Evolutionary conservation across 2,329 filamentous ascomycete species (phyloP), one percentile per base, ranked within the genome.

Genomic region (Hymenotorrendiella dingleyae): DNA sequence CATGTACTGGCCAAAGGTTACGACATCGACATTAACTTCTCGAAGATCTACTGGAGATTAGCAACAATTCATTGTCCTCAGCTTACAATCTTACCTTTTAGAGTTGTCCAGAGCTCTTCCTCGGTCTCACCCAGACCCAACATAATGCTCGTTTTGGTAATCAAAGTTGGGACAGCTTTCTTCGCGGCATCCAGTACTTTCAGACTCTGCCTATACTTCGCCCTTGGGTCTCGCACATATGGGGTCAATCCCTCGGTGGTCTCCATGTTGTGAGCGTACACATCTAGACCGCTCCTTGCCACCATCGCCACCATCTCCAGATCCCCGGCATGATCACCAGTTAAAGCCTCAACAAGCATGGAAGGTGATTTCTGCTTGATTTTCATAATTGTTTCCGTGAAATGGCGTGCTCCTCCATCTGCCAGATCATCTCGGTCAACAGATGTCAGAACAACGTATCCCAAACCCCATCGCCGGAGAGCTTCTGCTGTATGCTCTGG

Each of bases 1-100:
- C 93, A 98, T 98, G 71, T 98, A 98, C 71, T 98, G 93, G n/a
- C 93, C 93, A 55, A 98, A 98, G 0, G 93, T 98, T 45, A 98
- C 89, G 10, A 98, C 88, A 56, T 98, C 93, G 34, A 96, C 90
- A 47, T 86, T 72, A 45, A 80, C 76, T 52, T 82, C 82, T 45
- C 93, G 78, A 10, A 98, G 75, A 63, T 94, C 86, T 79, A 46
- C n/a, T 17, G 20, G 1, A 40, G n/a, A 43, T 56, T 48, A 57
- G 46, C 32, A 39, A 34, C 16, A 4, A 21, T 10, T 28, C 9
- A n/a, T n/a, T n/a, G 10, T 14, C 6, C 12, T 34, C 3, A n/a
- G 6, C 3, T 11, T 10, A 8, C 12, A 36, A n/a, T 23, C 3
- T 24, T 67, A 83, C 80, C 79, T 63, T 72, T 77, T 46, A 97